Percentiles rank a stretch among this genome's conserved stretches.
Conservation (phyloP, 2,329 filamentous ascomycete species). For the Alternaria brassicae region DNA sequence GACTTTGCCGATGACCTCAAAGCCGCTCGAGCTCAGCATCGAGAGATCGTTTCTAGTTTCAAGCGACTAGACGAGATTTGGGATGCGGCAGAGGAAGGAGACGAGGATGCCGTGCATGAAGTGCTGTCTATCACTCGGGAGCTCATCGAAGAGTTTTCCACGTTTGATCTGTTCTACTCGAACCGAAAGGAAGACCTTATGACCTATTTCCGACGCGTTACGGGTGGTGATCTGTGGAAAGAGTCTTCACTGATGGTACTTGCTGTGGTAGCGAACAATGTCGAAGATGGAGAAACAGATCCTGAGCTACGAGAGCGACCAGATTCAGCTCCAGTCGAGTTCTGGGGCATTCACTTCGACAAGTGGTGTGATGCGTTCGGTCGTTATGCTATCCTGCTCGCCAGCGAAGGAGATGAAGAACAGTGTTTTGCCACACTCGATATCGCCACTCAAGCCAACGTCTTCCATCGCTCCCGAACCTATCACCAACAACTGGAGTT, state of each 20-base stretch:
- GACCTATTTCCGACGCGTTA: conserved; percentile 46
- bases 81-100: conserved; percentile 56
- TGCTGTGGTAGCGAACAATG: conserved; percentile 43
- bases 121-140: conserved; percentile 67
- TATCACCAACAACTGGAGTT: conserved; percentile 77
- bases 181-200: conserved; percentile 55
- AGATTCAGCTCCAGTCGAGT: conserved; percentile 58
- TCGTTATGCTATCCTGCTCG: conserved; percentile 81
- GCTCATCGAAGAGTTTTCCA: conserved; percentile 66
- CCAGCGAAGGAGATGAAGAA: conserved; percentile 69
- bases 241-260: conserved; percentile 46
- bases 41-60: conserved; percentile 51
- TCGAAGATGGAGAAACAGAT: conserved; percentile 41
- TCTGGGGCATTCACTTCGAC: conserved; percentile 80
- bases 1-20: conserved; percentile 52
- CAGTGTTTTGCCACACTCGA: conserved; percentile 83
- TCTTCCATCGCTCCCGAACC: conserved; percentile 76
- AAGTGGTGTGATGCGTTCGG: conserved; percentile 91
- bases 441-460: conserved; percentile 77
- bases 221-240: conserved; percentile 44
- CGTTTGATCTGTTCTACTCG: conserved; percentile 65
- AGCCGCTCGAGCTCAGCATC: conserved; percentile 44
- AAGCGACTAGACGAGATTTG: conserved; percentile 55
- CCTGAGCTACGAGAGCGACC: conserved; percentile 40
- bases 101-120: conserved; percentile 59